Percentiles rank a stretch among this genome's conserved stretches.
phyloP scores from a whole-genome alignment of 352 stramenopile species.

The Globisporangium alternatum region DNA sequence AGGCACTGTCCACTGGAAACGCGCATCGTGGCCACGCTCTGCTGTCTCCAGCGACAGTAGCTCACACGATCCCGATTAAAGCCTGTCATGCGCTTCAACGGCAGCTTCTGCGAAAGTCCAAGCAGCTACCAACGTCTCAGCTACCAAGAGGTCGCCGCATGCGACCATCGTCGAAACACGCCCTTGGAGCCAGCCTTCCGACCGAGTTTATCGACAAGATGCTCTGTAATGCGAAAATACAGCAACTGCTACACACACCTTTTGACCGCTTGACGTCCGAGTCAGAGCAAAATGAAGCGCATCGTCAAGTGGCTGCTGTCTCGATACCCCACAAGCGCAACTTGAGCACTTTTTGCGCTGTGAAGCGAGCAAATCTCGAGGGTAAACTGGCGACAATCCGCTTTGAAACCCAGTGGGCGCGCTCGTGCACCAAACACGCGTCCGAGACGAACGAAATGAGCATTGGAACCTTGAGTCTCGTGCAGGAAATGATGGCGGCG shows the following conservation, averaged over 20 bases:
- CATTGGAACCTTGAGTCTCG: slow-evolving; percentile 9
- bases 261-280: slow-evolving; percentile 2
- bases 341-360: slow-evolving; percentile 26
- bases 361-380: slow-evolving; percentile 25
- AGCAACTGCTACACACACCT: slow-evolving; percentile 18
- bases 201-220: slow-evolving; percentile 11
- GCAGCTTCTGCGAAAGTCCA: not conserved
- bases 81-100: not conserved
- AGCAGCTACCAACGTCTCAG: not conserved
- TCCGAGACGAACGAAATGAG: slow-evolving; percentile 7
- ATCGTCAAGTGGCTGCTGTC: no score
- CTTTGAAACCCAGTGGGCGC: slow-evolving; percentile 4
- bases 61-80: not conserved
- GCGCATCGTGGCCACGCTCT: no score
- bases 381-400: slow-evolving; percentile 25
- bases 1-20: not conserved
- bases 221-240: slow-evolving; percentile 19
- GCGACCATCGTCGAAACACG: not conserved
- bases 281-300: not conserved
- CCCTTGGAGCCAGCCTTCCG: not conserved
- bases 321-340: not conserved
- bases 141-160: not conserved
- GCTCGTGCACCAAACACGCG: not conserved
- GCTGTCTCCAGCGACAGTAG: not conserved
- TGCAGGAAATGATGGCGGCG: slow-evolving; percentile 7